Conservation (phyloP, 1,139 yeast species). For the Debaryomyces fabryi region DNA sequence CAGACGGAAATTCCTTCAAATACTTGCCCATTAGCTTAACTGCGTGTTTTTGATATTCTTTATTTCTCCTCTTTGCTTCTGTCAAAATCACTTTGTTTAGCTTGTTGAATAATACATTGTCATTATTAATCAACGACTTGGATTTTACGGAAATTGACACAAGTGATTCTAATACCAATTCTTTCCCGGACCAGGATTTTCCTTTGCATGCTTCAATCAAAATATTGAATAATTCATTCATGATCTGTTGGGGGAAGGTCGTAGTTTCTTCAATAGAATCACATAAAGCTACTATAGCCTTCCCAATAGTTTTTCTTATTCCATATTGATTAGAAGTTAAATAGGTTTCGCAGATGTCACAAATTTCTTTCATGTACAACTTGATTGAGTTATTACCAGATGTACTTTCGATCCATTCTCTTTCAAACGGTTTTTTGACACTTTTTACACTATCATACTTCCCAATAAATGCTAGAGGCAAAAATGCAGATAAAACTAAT, state of each 20-base stretch:
- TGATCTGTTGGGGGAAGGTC: conserved; percentile 22
- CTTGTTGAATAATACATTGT: conserved; percentile 28
- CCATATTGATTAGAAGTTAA: conserved; percentile 63
- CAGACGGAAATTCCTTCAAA: conserved; percentile 46
- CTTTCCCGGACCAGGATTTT: conserved; percentile 89
- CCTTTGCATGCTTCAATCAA: conserved; percentile 71
- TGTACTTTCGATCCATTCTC: conserved; percentile 81
- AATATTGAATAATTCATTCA: conserved; percentile 45
- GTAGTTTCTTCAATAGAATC: conserved; percentile 37
- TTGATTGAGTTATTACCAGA: conserved; percentile 75
- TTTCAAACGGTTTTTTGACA: conserved; percentile 53
- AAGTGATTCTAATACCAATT: conserved; percentile 68
- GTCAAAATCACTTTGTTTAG: conserved; percentile 49
- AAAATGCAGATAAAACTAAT: conserved; percentile 60
- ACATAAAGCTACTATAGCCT: conserved; percentile 66
- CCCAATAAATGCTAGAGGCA: conserved; percentile 82
- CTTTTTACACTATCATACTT: conserved; percentile 61
- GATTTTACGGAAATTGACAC: conserved; percentile 59
- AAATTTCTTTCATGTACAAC: conserved; percentile 73
- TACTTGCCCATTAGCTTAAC: conserved; percentile 55
- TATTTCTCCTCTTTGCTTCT: conserved; percentile 73
- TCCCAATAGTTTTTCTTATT: conserved; percentile 72
- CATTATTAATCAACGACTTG: conserved; percentile 27
- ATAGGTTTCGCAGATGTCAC: conserved; percentile 50
- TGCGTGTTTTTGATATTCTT: conserved; percentile 59